Base-by-base conservation (phyloP, 805 yeast genomes). In the Kluyveromyces lactis region DNA sequence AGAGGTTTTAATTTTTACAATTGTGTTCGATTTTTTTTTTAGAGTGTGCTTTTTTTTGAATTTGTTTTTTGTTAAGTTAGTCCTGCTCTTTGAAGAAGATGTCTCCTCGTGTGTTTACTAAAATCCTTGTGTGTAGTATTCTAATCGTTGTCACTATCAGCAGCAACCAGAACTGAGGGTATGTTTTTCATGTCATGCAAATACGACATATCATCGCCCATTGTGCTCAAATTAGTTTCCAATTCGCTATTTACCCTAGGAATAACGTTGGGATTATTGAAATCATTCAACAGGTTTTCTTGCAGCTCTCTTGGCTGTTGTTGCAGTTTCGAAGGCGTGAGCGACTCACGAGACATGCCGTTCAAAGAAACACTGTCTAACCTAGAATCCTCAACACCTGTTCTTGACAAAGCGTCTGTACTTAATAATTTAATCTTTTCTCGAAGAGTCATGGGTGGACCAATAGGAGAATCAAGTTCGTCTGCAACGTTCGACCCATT, bases 391-490 rank as follows among this genome's bases (percentile, higher is more conserved):
- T 26, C 34, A 16, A 9, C 16, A n/a, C 15, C 17, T 3, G 37
- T 19, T 21, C 33, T 37, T 10, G 24, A 16, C 17, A 41, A 37
- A 23, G 42, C 39, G 19, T 64, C 68, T 18, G 55, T 54, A 42
- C 60, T 65, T 48, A 71, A 51, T 40, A 71, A 43, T 16, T 57
- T 53, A 47, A 72, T 67, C 47, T 71, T 71, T 44, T 72, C 76
- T 23, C 55, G 57, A 28, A 72, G 48, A 2, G 74, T 63, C 42
- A 72, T 62, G 8, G 68, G 72, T 4, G 72, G 71, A 4, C 52
- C 52, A 21, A 49, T 43, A 12, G 63, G 59, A 15, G 41, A 42
- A 34, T 52, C 55, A n/a, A 29, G 17, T 13, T 33, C 39, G 4
- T 27, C 42, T 17, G 18, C 9, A 32, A 29, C 15, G 23, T 37